Conservation (phyloP, 2,329 filamentous ascomycete genomes). For the Blastomyces percursus region DNA sequence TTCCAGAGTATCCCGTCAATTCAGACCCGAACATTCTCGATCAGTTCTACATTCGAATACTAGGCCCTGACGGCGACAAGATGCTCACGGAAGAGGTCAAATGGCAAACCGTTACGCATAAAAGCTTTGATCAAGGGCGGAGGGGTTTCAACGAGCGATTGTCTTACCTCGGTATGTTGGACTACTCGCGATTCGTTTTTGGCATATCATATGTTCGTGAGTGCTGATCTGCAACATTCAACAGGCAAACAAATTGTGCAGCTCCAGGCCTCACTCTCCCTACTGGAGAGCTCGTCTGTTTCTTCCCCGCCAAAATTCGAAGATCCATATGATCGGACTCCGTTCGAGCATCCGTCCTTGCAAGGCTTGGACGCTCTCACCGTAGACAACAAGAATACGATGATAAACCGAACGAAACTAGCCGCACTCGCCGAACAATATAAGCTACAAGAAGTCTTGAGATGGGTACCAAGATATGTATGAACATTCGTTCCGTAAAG, state of each 20-base stretch:
- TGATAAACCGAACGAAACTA: constrained; percentile 56
- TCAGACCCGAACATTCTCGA: constrained; percentile 63
- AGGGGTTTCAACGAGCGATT: constrained; percentile 90
- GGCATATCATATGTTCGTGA: not conserved
- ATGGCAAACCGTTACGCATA: constrained; percentile 94
- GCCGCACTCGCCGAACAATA: constrained; percentile 57
- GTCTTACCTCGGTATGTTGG: constrained; percentile 64
- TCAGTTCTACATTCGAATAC: constrained; percentile 61
- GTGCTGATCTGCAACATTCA: constrained; percentile 6
- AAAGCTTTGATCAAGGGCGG: constrained; percentile 92
- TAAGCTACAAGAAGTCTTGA: constrained; percentile 61
- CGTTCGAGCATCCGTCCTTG: constrained; percentile 61
- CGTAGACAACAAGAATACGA: constrained; percentile 45
- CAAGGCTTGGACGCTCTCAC: constrained; percentile 64
- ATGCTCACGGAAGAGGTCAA: constrained; percentile 83
- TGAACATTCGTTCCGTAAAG: constrained; percentile 21
- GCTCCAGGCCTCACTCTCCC: constrained; percentile 53
- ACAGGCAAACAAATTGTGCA: constrained; percentile 53
- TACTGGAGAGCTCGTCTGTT: constrained; percentile 40
- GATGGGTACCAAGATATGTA: constrained; percentile 84
- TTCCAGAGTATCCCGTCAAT: constrained; percentile 54
- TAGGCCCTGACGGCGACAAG: constrained; percentile 61
- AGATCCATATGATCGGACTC: constrained; percentile 48
- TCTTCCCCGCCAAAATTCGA: constrained; percentile 23
- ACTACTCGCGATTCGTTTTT: not conserved